Conservation (phyloP, 768 basidiomycete species). For the Cystobasidiopsis lactophilus region DNA sequence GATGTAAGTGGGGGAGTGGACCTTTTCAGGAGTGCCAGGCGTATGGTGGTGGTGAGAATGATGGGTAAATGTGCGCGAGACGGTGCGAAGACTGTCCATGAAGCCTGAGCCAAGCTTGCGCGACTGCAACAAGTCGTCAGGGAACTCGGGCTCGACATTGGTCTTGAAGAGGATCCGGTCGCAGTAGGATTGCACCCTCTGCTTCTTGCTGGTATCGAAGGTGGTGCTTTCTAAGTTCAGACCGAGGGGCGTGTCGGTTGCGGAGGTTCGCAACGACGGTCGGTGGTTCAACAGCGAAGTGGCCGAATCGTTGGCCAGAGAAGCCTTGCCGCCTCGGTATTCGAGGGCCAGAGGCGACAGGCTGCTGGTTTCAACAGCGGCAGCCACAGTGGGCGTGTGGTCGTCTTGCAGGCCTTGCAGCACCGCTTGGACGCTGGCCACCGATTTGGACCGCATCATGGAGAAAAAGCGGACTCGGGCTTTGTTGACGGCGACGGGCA, state of each 20-base stretch:
- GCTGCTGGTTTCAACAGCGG: too few species aligned
- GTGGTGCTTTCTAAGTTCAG: constrained; percentile 2
- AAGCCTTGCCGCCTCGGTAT: too few species aligned
- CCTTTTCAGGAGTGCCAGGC: too few species aligned
- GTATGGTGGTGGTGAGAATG: too few species aligned
- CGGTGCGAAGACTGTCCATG: neutral
- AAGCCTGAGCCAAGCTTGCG: neutral
- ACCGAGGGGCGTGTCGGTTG: neutral
- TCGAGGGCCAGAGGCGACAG: too few species aligned
- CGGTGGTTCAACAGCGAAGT: neutral
- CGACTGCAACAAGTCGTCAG: neutral
- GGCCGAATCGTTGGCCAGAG: neutral
- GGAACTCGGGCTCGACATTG: constrained; percentile 4
- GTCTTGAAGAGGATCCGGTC: constrained; percentile 19
- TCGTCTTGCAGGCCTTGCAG: too few species aligned
- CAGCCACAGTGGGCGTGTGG: too few species aligned
- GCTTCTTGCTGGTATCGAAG: constrained; percentile 18
- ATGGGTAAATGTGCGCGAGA: neutral
- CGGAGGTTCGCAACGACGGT: neutral
- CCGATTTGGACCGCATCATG: neutral
- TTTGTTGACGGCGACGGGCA: neutral
- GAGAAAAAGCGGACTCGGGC: neutral
- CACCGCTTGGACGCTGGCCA: neutral
- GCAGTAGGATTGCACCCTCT: constrained; percentile 19
- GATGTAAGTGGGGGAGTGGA: too few species aligned